Percentiles rank a stretch among this genome's conserved stretches.
These are phyloP conservation scores for Priceomyces medius DNA, from an alignment of 805 yeast species.

Conservation along the genomic window DNA sequence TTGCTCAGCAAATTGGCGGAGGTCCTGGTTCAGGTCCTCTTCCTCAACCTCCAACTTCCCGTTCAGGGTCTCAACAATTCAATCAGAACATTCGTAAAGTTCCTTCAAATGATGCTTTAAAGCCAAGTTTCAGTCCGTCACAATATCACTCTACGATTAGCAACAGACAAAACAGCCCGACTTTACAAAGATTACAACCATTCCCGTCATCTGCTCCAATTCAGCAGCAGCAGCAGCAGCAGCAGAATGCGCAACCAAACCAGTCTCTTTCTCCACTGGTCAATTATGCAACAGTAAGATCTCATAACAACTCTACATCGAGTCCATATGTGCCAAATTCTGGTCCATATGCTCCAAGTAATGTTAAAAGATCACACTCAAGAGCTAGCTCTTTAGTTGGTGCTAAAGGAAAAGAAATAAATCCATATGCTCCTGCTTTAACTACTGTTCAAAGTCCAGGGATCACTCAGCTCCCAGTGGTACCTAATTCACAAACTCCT, in stretches of 20 bases:
- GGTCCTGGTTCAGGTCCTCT: neutral
- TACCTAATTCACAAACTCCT: neutral
- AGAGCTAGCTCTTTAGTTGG: slow-evolving; percentile 42
- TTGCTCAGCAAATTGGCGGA: neutral
- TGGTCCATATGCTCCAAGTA: slow-evolving; percentile 45
- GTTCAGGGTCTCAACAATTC: neutral
- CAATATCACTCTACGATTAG: neutral
- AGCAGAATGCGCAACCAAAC: slow-evolving; percentile 4
- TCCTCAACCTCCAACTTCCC: neutral
- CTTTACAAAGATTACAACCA: neutral
- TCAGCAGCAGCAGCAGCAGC: slow-evolving; percentile 1
- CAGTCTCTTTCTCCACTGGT: slow-evolving; percentile 9
- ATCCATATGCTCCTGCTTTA: slow-evolving; percentile 42
- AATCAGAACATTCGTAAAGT: neutral
- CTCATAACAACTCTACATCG: slow-evolving; percentile 18
- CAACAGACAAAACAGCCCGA: neutral
- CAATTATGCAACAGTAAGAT: slow-evolving; percentile 25
- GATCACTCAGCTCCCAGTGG: neutral
- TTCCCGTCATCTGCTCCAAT: neutral
- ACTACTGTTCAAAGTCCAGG: slow-evolving; percentile 8
- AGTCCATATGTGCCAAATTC: slow-evolving; percentile 45
- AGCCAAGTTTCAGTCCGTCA: neutral
- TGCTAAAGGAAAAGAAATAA: slow-evolving; percentile 37
- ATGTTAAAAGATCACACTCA: slow-evolving; percentile 33
- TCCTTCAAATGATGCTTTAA: neutral